These are phyloP conservation scores for Metarhizium brunneum DNA, from an alignment of 2,329 filamentous ascomycete species.

Conservation along the genomic window DNA sequence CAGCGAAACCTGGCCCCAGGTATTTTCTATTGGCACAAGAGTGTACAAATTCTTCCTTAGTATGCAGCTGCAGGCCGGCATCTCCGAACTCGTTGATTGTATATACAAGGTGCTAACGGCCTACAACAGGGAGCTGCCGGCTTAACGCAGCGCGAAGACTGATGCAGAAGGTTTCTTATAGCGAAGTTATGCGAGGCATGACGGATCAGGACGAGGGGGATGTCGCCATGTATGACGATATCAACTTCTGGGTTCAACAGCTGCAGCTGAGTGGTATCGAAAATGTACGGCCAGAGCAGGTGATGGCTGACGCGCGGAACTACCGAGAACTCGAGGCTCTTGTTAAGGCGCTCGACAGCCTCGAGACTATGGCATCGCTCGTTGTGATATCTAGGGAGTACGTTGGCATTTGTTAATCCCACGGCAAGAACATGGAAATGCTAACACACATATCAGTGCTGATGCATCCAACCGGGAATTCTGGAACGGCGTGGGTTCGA, in stretches of 20 bases:
- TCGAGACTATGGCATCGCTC: constrained; percentile 56
- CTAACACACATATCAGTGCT: constrained; percentile 14
- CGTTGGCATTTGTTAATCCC: constrained; percentile 14
- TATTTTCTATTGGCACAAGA: constrained; percentile 58
- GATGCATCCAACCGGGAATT: constrained; percentile 35
- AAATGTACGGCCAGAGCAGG: constrained; percentile 28
- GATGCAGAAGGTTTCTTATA: constrained; percentile 40
- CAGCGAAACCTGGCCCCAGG: constrained; percentile 60
- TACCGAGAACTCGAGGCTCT: constrained; percentile 63
- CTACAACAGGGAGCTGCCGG: constrained; percentile 33
- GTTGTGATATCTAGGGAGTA: constrained; percentile 45
- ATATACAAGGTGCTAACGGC: not conserved
- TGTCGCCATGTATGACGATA: constrained; percentile 28
- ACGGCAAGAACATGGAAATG: not conserved
- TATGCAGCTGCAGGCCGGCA: constrained; percentile 37
- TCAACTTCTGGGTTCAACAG: constrained; percentile 29
- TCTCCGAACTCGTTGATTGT: not conserved
- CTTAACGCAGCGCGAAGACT: constrained; percentile 46
- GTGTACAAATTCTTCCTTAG: constrained; percentile 79
- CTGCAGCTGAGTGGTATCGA: constrained; percentile 25
- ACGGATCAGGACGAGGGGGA: constrained; percentile 27
- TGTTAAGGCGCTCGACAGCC: constrained; percentile 53
- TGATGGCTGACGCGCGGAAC: constrained; percentile 47
- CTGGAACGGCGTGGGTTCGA: constrained; percentile 43
- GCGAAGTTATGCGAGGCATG: constrained; percentile 35